Conservation (phyloP, 2,329 filamentous ascomycete species). For the Camillea tinctor region DNA sequence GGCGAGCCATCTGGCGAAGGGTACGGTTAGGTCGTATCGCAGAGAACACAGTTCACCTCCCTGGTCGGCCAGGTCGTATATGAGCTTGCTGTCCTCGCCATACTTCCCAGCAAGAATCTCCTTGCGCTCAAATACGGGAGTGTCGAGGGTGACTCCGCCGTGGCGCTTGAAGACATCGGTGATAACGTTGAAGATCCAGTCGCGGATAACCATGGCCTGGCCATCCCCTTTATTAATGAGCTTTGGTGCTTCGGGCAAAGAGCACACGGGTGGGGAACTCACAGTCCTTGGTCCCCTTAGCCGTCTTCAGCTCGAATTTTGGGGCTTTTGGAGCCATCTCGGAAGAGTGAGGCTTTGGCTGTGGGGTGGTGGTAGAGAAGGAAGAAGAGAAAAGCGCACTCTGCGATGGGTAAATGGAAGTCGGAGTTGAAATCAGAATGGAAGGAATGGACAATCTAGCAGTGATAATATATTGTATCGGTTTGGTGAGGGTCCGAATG, state of each 20-base stretch:
- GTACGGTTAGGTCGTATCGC: conserved; percentile 78
- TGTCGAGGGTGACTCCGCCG: conserved; percentile 68
- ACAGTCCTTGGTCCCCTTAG: conserved; percentile 90
- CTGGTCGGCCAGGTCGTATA: conserved; percentile 82
- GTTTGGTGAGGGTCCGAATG: no score
- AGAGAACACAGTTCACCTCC: conserved; percentile 79
- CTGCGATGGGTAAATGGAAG: neutral
- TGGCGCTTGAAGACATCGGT: conserved; percentile 54
- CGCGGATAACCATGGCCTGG: conserved; percentile 75
- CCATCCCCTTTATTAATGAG: conserved; percentile 55
- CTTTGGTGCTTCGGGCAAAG: conserved; percentile 8
- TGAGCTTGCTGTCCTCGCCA: conserved; percentile 48
- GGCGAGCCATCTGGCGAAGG: conserved; percentile 74
- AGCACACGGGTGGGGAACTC: conserved; percentile 13
- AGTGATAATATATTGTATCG: no score
- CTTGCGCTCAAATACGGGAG: conserved; percentile 70
- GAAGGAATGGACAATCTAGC: neutral
- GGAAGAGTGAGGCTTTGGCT: conserved; percentile 8
- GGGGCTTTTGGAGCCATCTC: conserved; percentile 40
- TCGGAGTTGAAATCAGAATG: neutral
- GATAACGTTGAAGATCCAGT: conserved; percentile 68
- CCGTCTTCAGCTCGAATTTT: conserved; percentile 76
- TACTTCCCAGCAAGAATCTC: conserved; percentile 68
- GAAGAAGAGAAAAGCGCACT: neutral
- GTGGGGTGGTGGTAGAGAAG: conserved; percentile 6